These are phyloP conservation scores for Cryptococcus floricola DNA, from an alignment of 1,284 basidiomycete species.

Conservation along the genomic window DNA sequence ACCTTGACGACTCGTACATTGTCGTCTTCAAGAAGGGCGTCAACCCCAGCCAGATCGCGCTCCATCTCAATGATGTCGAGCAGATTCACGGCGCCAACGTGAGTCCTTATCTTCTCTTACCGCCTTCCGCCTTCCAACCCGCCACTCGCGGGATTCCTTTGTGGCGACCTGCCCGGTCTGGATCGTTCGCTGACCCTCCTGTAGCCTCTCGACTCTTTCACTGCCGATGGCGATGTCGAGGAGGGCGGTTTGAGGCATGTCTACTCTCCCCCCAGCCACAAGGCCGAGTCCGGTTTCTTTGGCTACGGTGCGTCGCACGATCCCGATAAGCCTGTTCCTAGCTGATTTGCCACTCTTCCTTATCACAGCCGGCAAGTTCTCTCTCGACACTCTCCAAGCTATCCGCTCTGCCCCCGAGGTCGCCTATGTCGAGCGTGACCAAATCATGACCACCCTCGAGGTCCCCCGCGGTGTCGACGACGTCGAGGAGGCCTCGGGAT, in stretches of 20 bases:
- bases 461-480: constrained; percentile 44
- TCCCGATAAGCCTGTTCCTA: neutral
- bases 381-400: constrained; percentile 65
- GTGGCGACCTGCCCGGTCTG: constrained; percentile 1
- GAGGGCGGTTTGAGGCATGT: constrained; percentile 44
- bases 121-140: constrained; percentile 1
- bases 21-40: constrained; percentile 75
- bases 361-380: constrained; percentile 79
- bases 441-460: constrained; percentile 72
- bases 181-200: neutral
- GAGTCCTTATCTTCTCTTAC: constrained; percentile 52
- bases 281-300: constrained; percentile 30
- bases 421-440: constrained; percentile 88
- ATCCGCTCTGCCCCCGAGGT: constrained; percentile 87
- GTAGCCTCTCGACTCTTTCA: constrained; percentile 34
- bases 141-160: neutral
- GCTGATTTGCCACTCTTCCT: constrained; percentile 4
- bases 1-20: constrained; percentile 84
- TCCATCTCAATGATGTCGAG: constrained; percentile 58
- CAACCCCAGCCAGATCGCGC: constrained; percentile 57
- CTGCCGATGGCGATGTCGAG: constrained; percentile 28
- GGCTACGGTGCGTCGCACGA: constrained; percentile 41
- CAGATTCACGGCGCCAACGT: constrained; percentile 32
- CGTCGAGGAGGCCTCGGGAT: constrained; percentile 11
- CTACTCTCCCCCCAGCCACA: constrained; percentile 31